Evolutionary conservation across 2,329 filamentous ascomycete species (phyloP).

Genomic region (Gyromitra esculenta): DNA sequence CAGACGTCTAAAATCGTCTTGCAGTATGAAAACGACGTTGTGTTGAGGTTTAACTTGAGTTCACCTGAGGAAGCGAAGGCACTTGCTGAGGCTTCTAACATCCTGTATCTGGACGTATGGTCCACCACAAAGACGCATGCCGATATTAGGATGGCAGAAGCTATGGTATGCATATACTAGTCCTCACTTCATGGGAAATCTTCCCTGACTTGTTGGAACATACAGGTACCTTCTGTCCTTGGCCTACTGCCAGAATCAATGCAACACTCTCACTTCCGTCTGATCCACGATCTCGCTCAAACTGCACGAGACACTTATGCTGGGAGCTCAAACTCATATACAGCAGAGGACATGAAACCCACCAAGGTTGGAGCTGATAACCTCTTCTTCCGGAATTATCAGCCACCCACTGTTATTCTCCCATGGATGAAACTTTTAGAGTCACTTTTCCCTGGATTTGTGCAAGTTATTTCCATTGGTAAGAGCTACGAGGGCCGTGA

Average conservation of each 20-base stretch:
- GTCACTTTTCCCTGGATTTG: slow-evolving; percentile 87
- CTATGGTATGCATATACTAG: slow-evolving; percentile 68
- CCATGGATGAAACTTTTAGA: slow-evolving; percentile 91
- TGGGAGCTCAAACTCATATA: slow-evolving; percentile 59
- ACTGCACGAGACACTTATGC: slow-evolving; percentile 82
- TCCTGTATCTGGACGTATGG: slow-evolving; percentile 90
- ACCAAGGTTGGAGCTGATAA: slow-evolving; percentile 67
- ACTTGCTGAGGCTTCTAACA: slow-evolving; percentile 76
- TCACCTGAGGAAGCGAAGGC: slow-evolving; percentile 74
- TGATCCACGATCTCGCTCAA: slow-evolving; percentile 82
- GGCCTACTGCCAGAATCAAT: slow-evolving; percentile 79
- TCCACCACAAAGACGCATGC: slow-evolving; percentile 82
- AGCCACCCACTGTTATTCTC: slow-evolving; percentile 82
- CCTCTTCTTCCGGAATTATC: slow-evolving; percentile 92
- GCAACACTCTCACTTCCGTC: slow-evolving; percentile 73
- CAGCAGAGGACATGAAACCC: slow-evolving; percentile 55
- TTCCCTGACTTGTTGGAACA: slow-evolving; percentile 30
- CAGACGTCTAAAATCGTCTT: slow-evolving; percentile 53
- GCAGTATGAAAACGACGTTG: slow-evolving; percentile 80
- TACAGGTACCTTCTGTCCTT: slow-evolving; percentile 74
- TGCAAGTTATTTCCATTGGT: slow-evolving; percentile 79
- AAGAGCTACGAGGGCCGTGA: slow-evolving; percentile 86
- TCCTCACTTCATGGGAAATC: slow-evolving; percentile 15
- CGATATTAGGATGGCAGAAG: slow-evolving; percentile 80
- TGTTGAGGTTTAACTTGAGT: slow-evolving; percentile 85